These are phyloP conservation scores for Termitomyces eurrhizus DNA, from an alignment of 768 basidiomycete species.

Conservation along the genomic window DNA sequence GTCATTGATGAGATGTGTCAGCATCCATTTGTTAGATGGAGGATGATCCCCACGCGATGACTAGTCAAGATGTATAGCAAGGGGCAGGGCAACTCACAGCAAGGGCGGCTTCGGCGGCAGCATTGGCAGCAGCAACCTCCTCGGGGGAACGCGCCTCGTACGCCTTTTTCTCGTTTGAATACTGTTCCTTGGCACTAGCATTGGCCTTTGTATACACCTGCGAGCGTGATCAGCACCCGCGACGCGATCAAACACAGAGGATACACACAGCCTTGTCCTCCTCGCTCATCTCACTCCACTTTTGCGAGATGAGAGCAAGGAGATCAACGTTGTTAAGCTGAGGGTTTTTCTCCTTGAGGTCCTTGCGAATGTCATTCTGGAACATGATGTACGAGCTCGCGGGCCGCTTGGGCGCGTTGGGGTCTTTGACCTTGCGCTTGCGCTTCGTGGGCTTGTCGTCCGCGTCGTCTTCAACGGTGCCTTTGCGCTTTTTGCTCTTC, in stretches of 20 bases:
- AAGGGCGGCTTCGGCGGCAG: constrained; percentile 36
- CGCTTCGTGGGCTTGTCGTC: constrained; percentile 45
- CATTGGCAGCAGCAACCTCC: constrained; percentile 43
- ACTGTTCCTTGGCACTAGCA: constrained; percentile 57
- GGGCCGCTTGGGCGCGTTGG: constrained; percentile 92
- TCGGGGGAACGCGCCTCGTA: constrained; percentile 57
- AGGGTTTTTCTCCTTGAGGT: constrained; percentile 64
- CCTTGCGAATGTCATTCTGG: constrained; percentile 85
- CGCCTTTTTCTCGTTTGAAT: constrained; percentile 57
- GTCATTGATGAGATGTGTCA: background rate
- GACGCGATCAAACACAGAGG: constrained; percentile 11
- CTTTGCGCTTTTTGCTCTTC: constrained; percentile 52
- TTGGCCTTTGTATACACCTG: constrained; percentile 56
- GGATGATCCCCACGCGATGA: background rate
- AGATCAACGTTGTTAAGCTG: constrained; percentile 68
- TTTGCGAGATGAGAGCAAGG: constrained; percentile 62
- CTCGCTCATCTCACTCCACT: constrained; percentile 67
- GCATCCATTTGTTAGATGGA: background rate
- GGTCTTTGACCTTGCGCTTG: constrained; percentile 78
- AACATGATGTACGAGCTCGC: constrained; percentile 91
- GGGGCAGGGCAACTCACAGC: constrained; percentile 23
- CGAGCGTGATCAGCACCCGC: constrained; percentile 5
- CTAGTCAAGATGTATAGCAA: background rate
- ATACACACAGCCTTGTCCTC: constrained; percentile 71
- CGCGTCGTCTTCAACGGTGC: constrained; percentile 32